Evolutionary conservation across 2,329 filamentous ascomycete species (phyloP).

Genomic region (Purpureocillium takamizusanense): DNA sequence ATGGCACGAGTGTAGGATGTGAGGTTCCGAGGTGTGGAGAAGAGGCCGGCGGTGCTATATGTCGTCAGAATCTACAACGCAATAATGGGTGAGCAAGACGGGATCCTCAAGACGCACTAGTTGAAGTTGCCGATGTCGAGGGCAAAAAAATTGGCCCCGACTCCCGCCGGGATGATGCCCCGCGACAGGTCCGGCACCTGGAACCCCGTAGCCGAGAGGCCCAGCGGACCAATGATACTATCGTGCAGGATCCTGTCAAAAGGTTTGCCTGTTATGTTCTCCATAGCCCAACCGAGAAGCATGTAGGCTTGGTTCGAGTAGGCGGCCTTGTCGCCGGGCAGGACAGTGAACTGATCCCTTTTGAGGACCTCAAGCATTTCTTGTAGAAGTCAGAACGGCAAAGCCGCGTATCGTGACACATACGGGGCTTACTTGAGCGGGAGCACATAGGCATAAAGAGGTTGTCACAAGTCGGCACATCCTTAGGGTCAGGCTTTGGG

Average conservation of each 20-base stretch:
- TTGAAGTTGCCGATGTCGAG: too few species aligned
- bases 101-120: too few species aligned
- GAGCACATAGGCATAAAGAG: background rate
- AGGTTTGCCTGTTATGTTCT: conserved; percentile 1
- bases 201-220: too few species aligned
- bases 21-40: conserved; percentile 19
- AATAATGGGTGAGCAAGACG: too few species aligned
- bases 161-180: too few species aligned
- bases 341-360: background rate
- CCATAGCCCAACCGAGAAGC: conserved; percentile 1
- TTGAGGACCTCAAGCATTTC: background rate
- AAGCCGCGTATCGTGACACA: too few species aligned
- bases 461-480: conserved; percentile 1
- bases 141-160: too few species aligned
- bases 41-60: conserved; percentile 18
- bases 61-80: too few species aligned
- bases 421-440: background rate
- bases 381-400: too few species aligned
- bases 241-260: background rate
- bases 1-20: conserved; percentile 15
- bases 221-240: background rate
- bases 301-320: conserved; percentile 2
- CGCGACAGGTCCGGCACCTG: too few species aligned
- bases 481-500: background rate
- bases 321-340: background rate